Percentiles rank a stretch among this genome's conserved stretches.
Evolutionary conservation across 768 basidiomycete species (phyloP).

Genomic region (Cubamyces sp.): DNA sequence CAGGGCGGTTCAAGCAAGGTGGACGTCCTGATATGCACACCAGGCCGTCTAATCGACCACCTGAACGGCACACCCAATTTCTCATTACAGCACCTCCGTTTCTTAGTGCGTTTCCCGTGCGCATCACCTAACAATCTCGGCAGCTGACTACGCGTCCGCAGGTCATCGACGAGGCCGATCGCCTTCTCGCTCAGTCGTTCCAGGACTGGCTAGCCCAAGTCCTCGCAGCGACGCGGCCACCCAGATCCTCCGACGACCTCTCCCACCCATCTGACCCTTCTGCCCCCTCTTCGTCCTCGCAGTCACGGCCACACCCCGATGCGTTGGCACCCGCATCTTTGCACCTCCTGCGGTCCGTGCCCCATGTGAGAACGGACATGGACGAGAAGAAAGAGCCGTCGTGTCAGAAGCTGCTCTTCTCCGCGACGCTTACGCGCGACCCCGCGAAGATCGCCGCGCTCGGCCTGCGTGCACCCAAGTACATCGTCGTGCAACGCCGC

Average conservation of each 20-base stretch:
- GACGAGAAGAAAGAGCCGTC: slow-evolving; percentile 63
- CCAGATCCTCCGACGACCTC: slow-evolving; percentile 24
- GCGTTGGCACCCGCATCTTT: slow-evolving; percentile 66
- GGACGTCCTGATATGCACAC: slow-evolving; percentile 94
- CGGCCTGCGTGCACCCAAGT: slow-evolving; percentile 77
- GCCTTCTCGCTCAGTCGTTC: slow-evolving; percentile 93
- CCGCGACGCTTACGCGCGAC: slow-evolving; percentile 92
- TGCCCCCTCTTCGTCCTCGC: not conserved
- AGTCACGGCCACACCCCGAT: slow-evolving; percentile 44
- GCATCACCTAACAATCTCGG: not conserved
- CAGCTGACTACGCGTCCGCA: slow-evolving; percentile 34
- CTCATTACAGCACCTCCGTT: slow-evolving; percentile 92
- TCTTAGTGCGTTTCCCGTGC: slow-evolving; percentile 61
- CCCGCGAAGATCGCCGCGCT: slow-evolving; percentile 91
- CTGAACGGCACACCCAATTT: slow-evolving; percentile 87
- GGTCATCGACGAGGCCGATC: slow-evolving; percentile 98
- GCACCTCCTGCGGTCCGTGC: slow-evolving; percentile 43
- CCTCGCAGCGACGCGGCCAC: slow-evolving; percentile 67
- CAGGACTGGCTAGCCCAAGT: slow-evolving; percentile 94
- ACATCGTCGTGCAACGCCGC: slow-evolving; percentile 79
- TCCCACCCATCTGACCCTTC: not conserved
- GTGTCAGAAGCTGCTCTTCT: slow-evolving; percentile 95
- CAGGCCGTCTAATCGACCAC: slow-evolving; percentile 94
- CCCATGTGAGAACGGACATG: slow-evolving; percentile 50
- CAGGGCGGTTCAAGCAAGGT: slow-evolving; percentile 89